A percentile compares a stretch with the other conserved stretches of the same genome.
These are phyloP conservation scores for Capsicum pubescens DNA, from an alignment of 257 asterid genomes.

Conservation along the genomic window DNA sequence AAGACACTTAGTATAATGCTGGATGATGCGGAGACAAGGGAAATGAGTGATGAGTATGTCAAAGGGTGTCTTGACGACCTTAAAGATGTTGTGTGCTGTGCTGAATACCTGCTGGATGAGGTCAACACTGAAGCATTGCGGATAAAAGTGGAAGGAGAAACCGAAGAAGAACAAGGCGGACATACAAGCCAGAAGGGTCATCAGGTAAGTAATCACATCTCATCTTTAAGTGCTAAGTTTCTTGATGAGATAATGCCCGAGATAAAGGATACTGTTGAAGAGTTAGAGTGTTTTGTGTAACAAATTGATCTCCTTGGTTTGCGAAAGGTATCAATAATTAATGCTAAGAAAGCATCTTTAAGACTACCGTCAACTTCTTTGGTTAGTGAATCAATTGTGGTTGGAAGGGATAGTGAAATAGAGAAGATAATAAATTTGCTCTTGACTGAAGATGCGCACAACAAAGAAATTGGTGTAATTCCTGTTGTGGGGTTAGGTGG, in stretches of 20 bases:
- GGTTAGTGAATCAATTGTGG: neutral
- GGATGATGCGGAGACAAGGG: neutral
- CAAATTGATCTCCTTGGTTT: neutral
- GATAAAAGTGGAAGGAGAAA: neutral
- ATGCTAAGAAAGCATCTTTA: neutral
- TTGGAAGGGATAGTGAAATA: neutral
- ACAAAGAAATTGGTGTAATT: neutral
- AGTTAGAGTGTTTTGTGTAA: neutral
- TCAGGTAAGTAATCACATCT: neutral
- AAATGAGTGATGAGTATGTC: neutral
- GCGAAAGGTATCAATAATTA: neutral
- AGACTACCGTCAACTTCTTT: neutral
- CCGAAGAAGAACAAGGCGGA: neutral
- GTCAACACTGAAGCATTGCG: neutral
- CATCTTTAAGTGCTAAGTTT: neutral
- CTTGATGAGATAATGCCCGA: neutral
- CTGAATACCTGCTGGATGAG: neutral
- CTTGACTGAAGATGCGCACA: neutral
- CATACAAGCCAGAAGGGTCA: neutral
- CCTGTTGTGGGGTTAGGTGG: neutral
- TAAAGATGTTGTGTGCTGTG: neutral
- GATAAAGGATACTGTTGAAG: neutral
- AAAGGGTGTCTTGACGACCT: neutral
- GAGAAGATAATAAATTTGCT: neutral
- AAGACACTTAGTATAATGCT: neutral